Base-by-base conservation (phyloP, 2,329 filamentous ascomycete species). In the Sordariomycetes sp. region DNA sequence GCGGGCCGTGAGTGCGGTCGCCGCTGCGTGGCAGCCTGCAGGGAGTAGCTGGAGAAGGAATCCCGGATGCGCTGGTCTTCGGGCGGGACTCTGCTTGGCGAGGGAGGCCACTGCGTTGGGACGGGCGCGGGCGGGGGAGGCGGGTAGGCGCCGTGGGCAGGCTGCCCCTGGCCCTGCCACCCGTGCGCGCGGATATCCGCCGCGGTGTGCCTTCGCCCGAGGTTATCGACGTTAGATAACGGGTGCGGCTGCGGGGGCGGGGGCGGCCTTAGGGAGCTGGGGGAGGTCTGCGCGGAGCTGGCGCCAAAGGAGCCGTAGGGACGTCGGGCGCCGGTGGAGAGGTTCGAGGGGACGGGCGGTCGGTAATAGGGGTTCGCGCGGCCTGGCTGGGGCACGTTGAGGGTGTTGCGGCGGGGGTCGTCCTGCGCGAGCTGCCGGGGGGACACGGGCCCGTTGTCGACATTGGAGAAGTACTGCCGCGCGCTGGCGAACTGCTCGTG, bases 121-220 rank as follows among this genome's bases (percentile, higher is more conserved):
- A 75, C 70, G 2, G 84, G 60, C 42, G 65, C 87, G 12, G 85
- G 87, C 5, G 86, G 87, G 28, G 81, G 76, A 15, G 57, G 48
- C 2, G 58, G 53, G 20, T 56, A 56, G 3, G 54, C 36, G 39
- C 2, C 20, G 24, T 52, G 45, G 42, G 58, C 48, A 34, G 75
- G 73, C 54, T 72, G 76, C 8, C 76, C 77, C 61, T 72, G 76
- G 8, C 76, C 77, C 61, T 84, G 85, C 84, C 88, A 92, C 42
- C 87, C 89, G 67, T 90, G 87, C 64, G 91, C 86, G 56, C 94
- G 86, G 63, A 99, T 97, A 68, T 99, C 94, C 59, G 94, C 94
- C 45, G 91, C 92, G 1, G 94, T 99, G 71, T 99, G 94, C 60
- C 92, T 83, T 61, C 92, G 85, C 52, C 84, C 81, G 53, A 96